Evolutionary conservation across 495 filamentous ascomycete species (phyloP).

Genomic region (Tetracladium setigerum): DNA sequence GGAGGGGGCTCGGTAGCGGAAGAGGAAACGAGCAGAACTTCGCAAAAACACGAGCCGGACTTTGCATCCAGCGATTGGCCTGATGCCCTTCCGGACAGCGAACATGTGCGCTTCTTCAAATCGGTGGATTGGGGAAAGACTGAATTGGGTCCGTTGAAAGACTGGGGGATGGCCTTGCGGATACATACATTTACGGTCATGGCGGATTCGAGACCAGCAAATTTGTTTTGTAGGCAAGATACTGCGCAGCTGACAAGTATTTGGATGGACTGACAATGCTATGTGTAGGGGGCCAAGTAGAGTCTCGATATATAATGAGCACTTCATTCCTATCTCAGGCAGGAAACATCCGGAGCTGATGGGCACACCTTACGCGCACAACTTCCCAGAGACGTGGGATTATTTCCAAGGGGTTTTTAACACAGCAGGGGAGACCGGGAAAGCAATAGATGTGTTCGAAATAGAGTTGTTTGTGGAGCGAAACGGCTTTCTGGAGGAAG

Average conservation of each 20-base stretch:
- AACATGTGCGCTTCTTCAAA: constrained; percentile 9
- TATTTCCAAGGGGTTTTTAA: constrained; percentile 39
- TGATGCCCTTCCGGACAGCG: constrained; percentile 3
- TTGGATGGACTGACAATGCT: not conserved
- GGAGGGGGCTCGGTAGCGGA: too few relatives aligned
- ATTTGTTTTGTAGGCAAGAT: not conserved
- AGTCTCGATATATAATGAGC: constrained; percentile 13
- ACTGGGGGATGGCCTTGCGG: constrained; percentile 2
- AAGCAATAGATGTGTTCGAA: constrained; percentile 5
- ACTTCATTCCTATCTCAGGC: constrained; percentile 8
- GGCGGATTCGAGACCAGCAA: constrained; percentile 6
- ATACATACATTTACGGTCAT: constrained; percentile 3
- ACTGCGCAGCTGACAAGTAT: not conserved
- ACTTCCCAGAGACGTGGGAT: constrained; percentile 34
- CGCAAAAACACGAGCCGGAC: too few relatives aligned
- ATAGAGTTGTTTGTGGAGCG: constrained; percentile 7
- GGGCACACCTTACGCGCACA: constrained; percentile 2
- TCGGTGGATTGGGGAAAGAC: constrained; percentile 6
- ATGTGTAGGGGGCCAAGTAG: constrained; percentile 7
- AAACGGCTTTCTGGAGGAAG: constrained; percentile 11
- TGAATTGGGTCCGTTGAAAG: constrained; percentile 1
- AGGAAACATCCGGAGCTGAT: constrained; percentile 11
- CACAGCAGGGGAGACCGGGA: constrained; percentile 1
- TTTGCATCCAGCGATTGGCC: constrained; percentile 2
- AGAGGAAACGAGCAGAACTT: too few relatives aligned